Percentiles rank a stretch among this genome's conserved stretches.
Evolutionary conservation across 148 eudicot species (phyloP).

Genomic region (Dysphania ambrosioides): DNA sequence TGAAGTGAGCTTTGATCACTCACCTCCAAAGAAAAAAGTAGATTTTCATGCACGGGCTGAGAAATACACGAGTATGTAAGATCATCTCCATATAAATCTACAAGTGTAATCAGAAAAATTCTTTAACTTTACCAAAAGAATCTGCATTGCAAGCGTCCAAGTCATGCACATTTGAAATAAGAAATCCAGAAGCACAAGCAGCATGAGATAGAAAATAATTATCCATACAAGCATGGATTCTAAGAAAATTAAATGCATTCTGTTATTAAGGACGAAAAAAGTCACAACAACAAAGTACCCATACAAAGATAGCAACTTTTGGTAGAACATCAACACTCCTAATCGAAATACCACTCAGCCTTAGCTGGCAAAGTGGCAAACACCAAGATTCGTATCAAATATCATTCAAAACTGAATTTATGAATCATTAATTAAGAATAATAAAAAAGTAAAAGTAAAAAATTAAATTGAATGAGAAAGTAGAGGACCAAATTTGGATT

Average conservation of each 20-base stretch:
- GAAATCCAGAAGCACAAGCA: background rate
- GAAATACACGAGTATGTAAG: conserved; percentile 58
- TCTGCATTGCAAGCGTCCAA: background rate
- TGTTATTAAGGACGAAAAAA: background rate
- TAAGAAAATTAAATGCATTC: background rate
- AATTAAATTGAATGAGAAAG: too few species aligned
- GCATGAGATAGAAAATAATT: background rate
- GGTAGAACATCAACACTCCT: background rate
- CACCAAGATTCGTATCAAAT: too few species aligned
- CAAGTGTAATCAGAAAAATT: background rate
- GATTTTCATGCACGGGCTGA: conserved; percentile 63
- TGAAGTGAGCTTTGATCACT: conserved; percentile 4
- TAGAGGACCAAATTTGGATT: too few species aligned
- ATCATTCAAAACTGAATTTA: too few species aligned
- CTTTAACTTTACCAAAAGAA: background rate
- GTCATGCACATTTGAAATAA: conserved; percentile 10
- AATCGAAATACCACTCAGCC: too few species aligned
- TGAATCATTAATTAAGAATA: too few species aligned
- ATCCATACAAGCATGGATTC: background rate
- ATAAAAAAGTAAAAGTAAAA: too few species aligned
- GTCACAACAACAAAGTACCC: background rate
- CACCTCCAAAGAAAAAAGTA: conserved; percentile 43
- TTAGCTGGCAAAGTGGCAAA: too few species aligned
- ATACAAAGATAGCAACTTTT: background rate
- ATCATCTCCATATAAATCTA: conserved; percentile 52